Evolutionary conservation across 1,284 basidiomycete species (phyloP), one percentile per base, ranked within the genome.

Genomic region (Fomitopsis betulina): DNA sequence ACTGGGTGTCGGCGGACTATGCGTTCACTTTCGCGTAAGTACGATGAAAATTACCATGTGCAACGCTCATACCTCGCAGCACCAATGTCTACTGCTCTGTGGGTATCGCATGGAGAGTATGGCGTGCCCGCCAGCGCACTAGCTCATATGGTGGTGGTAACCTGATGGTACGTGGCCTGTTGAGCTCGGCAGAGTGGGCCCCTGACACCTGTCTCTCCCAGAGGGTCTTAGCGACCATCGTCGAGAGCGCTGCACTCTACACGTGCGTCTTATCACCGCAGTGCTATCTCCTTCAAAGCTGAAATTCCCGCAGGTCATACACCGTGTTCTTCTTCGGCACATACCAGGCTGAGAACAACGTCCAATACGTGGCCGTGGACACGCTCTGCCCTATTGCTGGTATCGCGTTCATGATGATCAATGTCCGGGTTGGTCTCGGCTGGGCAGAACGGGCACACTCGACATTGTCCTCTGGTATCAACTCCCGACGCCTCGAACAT

Each of bases 341-440:
- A 3, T 58, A 58, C 37, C 21, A 58, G 37, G 45, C 39, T 7
- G 19, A 23, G 19, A 54, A 42, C 25, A 54, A 58, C 45, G 13
- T 58, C 15, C 57, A 58, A 33, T 58, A 39, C 38, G 47, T 37
- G 2, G n/a, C 35, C 10, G 39, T 54, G 12, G 57, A 58, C 15
- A 58, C 52, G 13, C 30, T 58, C 35, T 53, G 51, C 42, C 27
- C 37, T 12, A 32, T 58, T 23, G 40, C 57, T 33, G 57, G 57
- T 21, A 54, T 58, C 38, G 40, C 57, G 21, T 58, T 54, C 57
- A 58, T 58, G 57, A 32, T 58, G 25, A 58, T 58, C 53, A 58
- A 58, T 42, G 57, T 58, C 3, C 57, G 57, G 42, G 57, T 58
- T n/a, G 50, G 43, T 5, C 38, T 58, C 15, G 57, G 57, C 3